These are phyloP conservation scores for Dacryopinax primogenitus DNA, from an alignment of 768 basidiomycete species.

Conservation along the genomic window DNA sequence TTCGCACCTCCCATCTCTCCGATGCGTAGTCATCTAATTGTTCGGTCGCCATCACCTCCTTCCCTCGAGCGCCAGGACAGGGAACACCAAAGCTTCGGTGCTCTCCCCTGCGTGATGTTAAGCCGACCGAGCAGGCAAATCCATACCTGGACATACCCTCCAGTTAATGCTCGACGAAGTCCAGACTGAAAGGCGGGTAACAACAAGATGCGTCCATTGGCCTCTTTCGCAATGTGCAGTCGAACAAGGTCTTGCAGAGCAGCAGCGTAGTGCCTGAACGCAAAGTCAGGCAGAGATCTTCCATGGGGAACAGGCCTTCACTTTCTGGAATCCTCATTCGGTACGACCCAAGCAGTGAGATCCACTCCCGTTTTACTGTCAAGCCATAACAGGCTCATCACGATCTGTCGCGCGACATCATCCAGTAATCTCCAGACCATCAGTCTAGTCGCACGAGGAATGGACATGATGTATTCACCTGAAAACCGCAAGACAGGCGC, in stretches of 20 bases:
- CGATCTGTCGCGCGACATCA: slow-evolving; percentile 67
- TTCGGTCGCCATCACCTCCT: slow-evolving; percentile 38
- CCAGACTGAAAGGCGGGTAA: slow-evolving; percentile 65
- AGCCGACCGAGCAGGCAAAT: not conserved
- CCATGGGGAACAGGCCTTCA: slow-evolving; percentile 25
- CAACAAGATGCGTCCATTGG: slow-evolving; percentile 48
- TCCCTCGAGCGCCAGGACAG: slow-evolving; percentile 22
- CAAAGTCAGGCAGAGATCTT: not conserved
- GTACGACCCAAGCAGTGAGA: slow-evolving; percentile 64
- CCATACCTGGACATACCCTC: slow-evolving; percentile 46
- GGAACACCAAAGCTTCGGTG: slow-evolving; percentile 78
- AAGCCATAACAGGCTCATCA: slow-evolving; percentile 82
- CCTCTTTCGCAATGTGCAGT: slow-evolving; percentile 56
- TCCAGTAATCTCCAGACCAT: slow-evolving; percentile 47
- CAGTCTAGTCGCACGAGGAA: not conserved
- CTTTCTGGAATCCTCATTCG: slow-evolving; percentile 49
- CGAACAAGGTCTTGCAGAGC: slow-evolving; percentile 50
- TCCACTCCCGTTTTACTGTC: slow-evolving; percentile 58
- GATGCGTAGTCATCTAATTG: slow-evolving; percentile 68
- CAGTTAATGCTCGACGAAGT: slow-evolving; percentile 72
- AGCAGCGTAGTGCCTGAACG: slow-evolving; percentile 53
- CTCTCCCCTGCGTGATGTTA: slow-evolving; percentile 40
- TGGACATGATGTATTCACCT: slow-evolving; percentile 37
- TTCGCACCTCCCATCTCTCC: slow-evolving; percentile 79
- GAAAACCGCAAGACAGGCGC: slow-evolving; percentile 81